Conservation (phyloP, 2,329 filamentous ascomycete genomes). For the Pestalotiopsis sp. region DNA sequence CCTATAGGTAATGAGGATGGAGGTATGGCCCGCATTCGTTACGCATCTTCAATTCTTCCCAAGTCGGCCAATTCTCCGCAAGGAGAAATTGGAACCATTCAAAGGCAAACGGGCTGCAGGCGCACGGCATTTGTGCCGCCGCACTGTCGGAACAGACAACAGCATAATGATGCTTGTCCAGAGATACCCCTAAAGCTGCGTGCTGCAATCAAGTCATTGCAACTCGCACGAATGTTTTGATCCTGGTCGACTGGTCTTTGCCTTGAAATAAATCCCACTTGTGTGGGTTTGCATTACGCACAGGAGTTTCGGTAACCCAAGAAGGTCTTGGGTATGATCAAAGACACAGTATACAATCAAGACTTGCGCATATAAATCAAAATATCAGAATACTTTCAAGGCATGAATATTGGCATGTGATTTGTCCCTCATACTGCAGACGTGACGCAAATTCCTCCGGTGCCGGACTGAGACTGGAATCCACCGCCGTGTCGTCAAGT, state of each 20-base stretch:
- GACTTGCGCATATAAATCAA: conserved; percentile 8
- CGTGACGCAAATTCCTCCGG: not conserved
- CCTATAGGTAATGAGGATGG: conserved; percentile 22
- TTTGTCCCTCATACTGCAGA: not conserved
- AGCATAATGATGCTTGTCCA: conserved; percentile 4
- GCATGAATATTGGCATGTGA: not conserved
- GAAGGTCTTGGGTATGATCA: not conserved
- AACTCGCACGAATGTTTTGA: not conserved
- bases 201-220: conserved; percentile 4
- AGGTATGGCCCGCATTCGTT: conserved; percentile 18
- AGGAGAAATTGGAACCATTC: not conserved
- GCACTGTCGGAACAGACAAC: conserved; percentile 7
- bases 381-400: not conserved
- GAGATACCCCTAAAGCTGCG: conserved; percentile 11
- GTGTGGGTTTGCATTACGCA: conserved; percentile 7
- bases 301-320: conserved; percentile 10
- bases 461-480: no score
- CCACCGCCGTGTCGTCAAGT: no score
- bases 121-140: not conserved
- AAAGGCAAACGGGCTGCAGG: conserved; percentile 7
- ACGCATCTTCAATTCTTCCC: conserved; percentile 17
- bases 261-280: not conserved
- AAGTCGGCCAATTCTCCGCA: conserved; percentile 12
- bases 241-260: conserved; percentile 8
- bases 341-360: not conserved